These are phyloP conservation scores for Entomortierella chlamydospora DNA, from an alignment of 192 early-diverging fungal genomes.

Conservation along the genomic window DNA sequence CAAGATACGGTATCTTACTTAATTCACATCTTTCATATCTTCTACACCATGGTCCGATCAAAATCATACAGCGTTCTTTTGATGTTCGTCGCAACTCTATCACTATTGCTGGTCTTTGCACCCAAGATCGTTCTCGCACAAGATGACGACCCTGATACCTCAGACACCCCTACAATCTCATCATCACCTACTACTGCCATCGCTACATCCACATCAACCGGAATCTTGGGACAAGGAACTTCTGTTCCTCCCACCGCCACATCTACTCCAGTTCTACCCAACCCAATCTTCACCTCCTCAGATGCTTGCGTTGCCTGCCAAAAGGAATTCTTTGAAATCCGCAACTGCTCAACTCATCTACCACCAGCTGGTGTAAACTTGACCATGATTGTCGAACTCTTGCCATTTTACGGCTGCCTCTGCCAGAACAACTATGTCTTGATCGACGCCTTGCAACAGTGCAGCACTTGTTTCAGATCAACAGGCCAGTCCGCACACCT, in stretches of 20 bases:
- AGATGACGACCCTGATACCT: background rate
- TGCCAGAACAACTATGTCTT: constrained; percentile 6
- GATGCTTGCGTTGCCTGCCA: constrained; percentile 37
- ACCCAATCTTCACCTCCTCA: constrained; percentile 42
- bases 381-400: constrained; percentile 25
- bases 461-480: constrained; percentile 40
- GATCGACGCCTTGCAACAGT: constrained; percentile 18
- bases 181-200: background rate
- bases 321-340: constrained; percentile 15
- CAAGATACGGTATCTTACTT: background rate
- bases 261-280: constrained; percentile 5
- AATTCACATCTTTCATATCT: background rate
- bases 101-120: background rate
- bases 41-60: background rate
- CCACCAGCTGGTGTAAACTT: constrained; percentile 25
- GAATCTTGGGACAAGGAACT: background rate
- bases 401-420: constrained; percentile 33
- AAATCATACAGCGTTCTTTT: background rate
- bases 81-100: constrained; percentile 6
- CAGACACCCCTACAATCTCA: background rate
- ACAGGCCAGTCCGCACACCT: constrained; percentile 27
- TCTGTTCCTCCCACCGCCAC: background rate
- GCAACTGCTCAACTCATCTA: constrained; percentile 26
- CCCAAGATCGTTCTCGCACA: constrained; percentile 2
- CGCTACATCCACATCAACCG: background rate